phyloP scores from a whole-genome alignment of 2,329 filamentous ascomycete species.

The Xylariaceae sp. region DNA sequence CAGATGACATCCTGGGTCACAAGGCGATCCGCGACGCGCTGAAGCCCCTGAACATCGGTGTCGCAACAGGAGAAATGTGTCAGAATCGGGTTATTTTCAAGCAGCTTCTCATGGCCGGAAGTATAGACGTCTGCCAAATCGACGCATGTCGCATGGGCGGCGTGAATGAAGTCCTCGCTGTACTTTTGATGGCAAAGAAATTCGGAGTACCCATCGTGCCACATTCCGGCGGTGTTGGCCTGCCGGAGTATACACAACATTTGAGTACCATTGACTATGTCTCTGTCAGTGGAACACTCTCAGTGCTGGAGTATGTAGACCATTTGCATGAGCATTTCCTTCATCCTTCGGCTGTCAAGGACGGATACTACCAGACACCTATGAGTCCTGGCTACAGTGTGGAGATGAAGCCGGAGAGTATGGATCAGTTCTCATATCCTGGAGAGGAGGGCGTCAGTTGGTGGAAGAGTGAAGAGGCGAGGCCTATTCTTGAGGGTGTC shows the following conservation, averaged over 20 bases:
- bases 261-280: conserved; percentile 92
- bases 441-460: conserved; percentile 76
- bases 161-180: conserved; percentile 89
- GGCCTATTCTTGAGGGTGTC: conserved; percentile 63
- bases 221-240: conserved; percentile 82
- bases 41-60: conserved; percentile 70
- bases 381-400: conserved; percentile 83
- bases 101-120: conserved; percentile 76
- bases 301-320: conserved; percentile 86
- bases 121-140: conserved; percentile 85
- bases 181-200: conserved; percentile 80
- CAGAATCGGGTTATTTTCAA: conserved; percentile 95
- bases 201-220: conserved; percentile 79
- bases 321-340: conserved; percentile 92
- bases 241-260: conserved; percentile 94
- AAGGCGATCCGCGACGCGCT: conserved; percentile 80
- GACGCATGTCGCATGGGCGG: conserved; percentile 88
- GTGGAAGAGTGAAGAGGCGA: conserved; percentile 83
- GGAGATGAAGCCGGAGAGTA: conserved; percentile 87
- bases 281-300: conserved; percentile 75
- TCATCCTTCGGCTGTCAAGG: conserved; percentile 74
- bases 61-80: conserved; percentile 92
- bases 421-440: conserved; percentile 76
- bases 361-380: conserved; percentile 86
- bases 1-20: conserved; percentile 87